A percentile compares a stretch with the other conserved stretches of the same genome.
phyloP scores from a whole-genome alignment of 306 rosid genomes.

The Citrullus amarus region DNA sequence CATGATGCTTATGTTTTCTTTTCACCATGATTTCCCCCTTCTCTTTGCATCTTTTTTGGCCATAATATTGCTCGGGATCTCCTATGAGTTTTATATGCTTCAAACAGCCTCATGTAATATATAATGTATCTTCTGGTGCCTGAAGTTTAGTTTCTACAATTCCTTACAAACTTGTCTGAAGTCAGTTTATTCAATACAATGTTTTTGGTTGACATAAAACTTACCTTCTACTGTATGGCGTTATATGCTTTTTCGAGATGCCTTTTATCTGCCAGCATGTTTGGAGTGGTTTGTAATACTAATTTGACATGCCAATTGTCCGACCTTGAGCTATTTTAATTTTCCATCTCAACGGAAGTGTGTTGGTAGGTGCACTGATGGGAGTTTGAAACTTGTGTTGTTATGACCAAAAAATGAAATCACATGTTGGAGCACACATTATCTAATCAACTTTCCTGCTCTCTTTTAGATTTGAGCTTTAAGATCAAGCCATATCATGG shows the following conservation, averaged over 20 bases:
- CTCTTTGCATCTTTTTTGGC: neutral
- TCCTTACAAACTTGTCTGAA: neutral
- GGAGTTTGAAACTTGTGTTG: neutral
- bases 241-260: neutral
- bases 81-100: neutral
- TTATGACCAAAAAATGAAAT: neutral
- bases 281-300: neutral
- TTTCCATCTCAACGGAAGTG: neutral
- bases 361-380: neutral
- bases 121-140: neutral
- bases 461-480: neutral
- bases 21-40: neutral
- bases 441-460: neutral
- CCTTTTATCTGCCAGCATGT: neutral
- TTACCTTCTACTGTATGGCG: too few species aligned
- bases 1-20: neutral
- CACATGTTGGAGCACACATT: neutral
- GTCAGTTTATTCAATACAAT: neutral
- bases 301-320: neutral
- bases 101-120: neutral
- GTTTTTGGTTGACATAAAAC: neutral
- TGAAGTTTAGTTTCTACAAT: neutral
- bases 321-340: neutral
- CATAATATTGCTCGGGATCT: neutral
- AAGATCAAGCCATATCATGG: neutral